phyloP scores from a whole-genome alignment of 2,329 filamentous ascomycete species.

The Phialocephala subalpina region DNA sequence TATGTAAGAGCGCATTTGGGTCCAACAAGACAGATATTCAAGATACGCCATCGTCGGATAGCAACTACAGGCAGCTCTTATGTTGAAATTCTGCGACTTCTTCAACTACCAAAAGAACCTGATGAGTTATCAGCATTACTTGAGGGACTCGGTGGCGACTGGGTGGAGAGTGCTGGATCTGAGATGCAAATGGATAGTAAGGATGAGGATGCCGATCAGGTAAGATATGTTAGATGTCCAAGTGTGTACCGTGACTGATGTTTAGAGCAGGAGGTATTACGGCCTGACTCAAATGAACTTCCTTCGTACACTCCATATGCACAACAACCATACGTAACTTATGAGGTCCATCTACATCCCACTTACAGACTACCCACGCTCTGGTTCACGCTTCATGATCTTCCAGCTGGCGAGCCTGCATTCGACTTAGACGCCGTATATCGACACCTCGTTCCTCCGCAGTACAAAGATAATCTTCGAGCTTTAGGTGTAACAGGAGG shows the following conservation, averaged over 20 bases:
- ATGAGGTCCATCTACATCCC: conserved; percentile 78
- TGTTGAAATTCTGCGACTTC: conserved; percentile 42
- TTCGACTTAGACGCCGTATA: conserved; percentile 76
- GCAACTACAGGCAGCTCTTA: conserved; percentile 39
- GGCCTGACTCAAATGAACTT: conserved; percentile 14
- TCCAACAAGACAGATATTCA: conserved; percentile 61
- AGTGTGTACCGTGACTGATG: background rate
- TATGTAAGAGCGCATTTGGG: conserved; percentile 68
- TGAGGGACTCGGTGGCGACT: conserved; percentile 31
- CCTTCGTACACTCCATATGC: conserved; percentile 39
- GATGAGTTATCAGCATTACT: conserved; percentile 41
- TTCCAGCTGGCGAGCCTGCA: conserved; percentile 61
- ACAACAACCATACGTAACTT: conserved; percentile 57
- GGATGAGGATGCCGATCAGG: conserved; percentile 42
- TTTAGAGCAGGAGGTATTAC: conserved; percentile 36
- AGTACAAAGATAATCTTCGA: conserved; percentile 68
- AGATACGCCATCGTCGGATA: conserved; percentile 55
- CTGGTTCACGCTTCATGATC: conserved; percentile 74
- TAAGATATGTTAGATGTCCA: conserved; percentile 9
- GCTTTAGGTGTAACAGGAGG: conserved; percentile 71
- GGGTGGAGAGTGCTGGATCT: conserved; percentile 11
- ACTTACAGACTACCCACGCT: conserved; percentile 79
- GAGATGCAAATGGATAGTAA: conserved; percentile 38
- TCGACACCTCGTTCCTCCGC: conserved; percentile 71
- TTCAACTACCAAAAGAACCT: conserved; percentile 38